phyloP scores from a whole-genome alignment of 306 rosid genomes.

The Citrullus mucosospermus region DNA sequence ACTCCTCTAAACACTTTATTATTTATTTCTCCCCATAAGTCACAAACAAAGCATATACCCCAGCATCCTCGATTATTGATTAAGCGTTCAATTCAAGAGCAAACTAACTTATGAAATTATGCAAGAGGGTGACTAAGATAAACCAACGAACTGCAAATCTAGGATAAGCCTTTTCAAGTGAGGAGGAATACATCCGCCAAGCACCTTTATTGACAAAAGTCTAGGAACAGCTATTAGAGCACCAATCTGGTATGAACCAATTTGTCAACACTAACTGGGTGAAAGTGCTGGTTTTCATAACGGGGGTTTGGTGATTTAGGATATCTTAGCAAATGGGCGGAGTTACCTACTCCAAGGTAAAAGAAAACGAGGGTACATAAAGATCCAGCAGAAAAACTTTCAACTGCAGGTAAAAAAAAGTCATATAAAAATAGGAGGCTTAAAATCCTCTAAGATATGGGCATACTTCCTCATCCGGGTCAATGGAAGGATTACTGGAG shows the following conservation, averaged over 20 bases:
- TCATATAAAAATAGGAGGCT: background rate
- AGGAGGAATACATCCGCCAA: background rate
- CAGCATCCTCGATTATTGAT: background rate
- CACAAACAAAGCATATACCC: too few species aligned
- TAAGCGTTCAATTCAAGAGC: background rate
- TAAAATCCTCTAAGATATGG: background rate
- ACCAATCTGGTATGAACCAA: background rate
- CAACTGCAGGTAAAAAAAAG: background rate
- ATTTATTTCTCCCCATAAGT: too few species aligned
- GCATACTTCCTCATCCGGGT: slow-evolving; percentile 48
- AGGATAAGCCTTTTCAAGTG: background rate
- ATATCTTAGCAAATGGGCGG: background rate
- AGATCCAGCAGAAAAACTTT: background rate
- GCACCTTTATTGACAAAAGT: background rate
- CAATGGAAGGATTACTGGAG: slow-evolving; percentile 33
- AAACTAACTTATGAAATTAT: background rate
- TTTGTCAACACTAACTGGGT: background rate
- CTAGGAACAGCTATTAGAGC: background rate
- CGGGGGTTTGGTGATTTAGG: background rate
- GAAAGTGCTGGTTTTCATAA: background rate
- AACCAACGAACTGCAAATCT: background rate
- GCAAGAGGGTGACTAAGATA: background rate
- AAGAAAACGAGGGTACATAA: background rate
- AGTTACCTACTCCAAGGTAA: background rate
- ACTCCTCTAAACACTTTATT: too few species aligned